These are phyloP conservation scores for Balansia obtecta DNA, from an alignment of 2,329 filamentous ascomycete genomes.

Conservation along the genomic window DNA sequence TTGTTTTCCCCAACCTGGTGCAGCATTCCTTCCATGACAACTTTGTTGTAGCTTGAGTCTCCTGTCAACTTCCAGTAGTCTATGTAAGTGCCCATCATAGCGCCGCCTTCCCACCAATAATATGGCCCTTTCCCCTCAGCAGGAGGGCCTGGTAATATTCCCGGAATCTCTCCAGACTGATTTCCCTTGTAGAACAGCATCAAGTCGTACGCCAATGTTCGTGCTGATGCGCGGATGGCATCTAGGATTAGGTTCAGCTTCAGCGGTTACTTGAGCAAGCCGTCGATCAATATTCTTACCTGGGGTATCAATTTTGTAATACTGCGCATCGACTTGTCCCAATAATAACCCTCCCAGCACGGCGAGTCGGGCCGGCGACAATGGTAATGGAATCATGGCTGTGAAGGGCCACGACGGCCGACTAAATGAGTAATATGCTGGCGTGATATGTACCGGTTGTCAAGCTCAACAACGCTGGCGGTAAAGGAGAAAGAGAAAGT, in stretches of 20 bases:
- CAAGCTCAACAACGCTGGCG: not conserved
- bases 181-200: slow-evolving; percentile 40
- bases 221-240: slow-evolving; percentile 33
- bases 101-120: slow-evolving; percentile 66
- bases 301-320: slow-evolving; percentile 19
- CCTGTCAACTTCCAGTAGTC: slow-evolving; percentile 61
- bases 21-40: slow-evolving; percentile 42
- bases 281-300: slow-evolving; percentile 12
- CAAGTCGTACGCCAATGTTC: slow-evolving; percentile 35
- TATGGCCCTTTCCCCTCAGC: slow-evolving; percentile 35
- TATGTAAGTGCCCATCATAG: slow-evolving; percentile 55
- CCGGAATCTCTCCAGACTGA: slow-evolving; percentile 37
- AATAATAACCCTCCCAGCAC: slow-evolving; percentile 3
- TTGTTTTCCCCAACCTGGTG: slow-evolving; percentile 44
- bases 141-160: slow-evolving; percentile 45
- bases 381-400: slow-evolving; percentile 4
- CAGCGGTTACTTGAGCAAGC: not conserved
- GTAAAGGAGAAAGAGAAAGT: not conserved
- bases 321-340: slow-evolving; percentile 11
- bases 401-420: not conserved
- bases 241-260: slow-evolving; percentile 17
- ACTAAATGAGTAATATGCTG: not conserved
- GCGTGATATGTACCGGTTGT: not conserved
- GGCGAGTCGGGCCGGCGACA: slow-evolving; percentile 2
- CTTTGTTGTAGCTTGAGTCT: slow-evolving; percentile 48